These are phyloP conservation scores for Fragilariopsis cylindrus DNA, from an alignment of 108 stramenopile species.

Conservation along the genomic window DNA sequence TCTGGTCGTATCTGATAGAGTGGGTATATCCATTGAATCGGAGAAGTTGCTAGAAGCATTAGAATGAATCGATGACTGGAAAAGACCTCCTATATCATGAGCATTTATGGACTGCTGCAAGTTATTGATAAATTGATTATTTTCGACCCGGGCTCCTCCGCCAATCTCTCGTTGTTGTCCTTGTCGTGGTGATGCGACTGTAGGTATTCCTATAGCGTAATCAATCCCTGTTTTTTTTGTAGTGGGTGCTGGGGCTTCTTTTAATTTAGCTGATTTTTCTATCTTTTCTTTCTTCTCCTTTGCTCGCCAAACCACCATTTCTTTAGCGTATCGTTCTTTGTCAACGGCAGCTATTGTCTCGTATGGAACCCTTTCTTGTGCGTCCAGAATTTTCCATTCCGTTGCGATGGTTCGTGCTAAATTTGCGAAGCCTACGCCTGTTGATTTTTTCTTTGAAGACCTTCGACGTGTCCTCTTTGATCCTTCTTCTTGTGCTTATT, in stretches of 20 bases:
- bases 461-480: neutral
- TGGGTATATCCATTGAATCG: neutral
- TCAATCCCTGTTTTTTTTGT: neutral
- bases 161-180: neutral
- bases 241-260: neutral
- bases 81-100: neutral
- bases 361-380: conserved; percentile 44
- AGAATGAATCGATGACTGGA: neutral
- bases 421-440: conserved; percentile 58
- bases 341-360: conserved; percentile 37
- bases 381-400: conserved; percentile 58
- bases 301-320: conserved; percentile 47
- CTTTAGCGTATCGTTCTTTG: conserved; percentile 42
- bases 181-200: neutral
- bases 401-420: conserved; percentile 57
- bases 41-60: neutral
- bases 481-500: neutral
- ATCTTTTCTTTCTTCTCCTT: conserved; percentile 43
- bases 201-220: neutral
- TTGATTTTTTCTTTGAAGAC: conserved; percentile 34
- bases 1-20: neutral
- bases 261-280: neutral
- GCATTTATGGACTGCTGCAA: neutral
- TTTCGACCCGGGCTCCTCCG: neutral
- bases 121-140: neutral